A percentile compares a stretch with the other conserved stretches of the same genome.
Evolutionary conservation across 441 rosid species (phyloP).

Genomic region (Adansonia grandidieri): DNA sequence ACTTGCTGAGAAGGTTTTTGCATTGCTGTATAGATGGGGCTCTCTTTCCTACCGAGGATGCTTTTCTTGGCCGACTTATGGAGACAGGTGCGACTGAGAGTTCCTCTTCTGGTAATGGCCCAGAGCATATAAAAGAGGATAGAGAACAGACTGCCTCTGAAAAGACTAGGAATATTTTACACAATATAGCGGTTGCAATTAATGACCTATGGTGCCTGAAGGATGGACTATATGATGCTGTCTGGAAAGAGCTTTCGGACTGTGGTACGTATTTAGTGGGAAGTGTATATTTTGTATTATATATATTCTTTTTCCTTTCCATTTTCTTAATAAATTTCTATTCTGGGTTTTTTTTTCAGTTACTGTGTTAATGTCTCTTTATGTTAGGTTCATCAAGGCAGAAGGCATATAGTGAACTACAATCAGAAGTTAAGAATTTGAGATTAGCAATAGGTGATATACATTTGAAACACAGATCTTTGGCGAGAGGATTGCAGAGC

Average conservation of each 20-base stretch:
- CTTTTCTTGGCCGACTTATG: slow-evolving; percentile 66
- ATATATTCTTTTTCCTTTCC: not conserved
- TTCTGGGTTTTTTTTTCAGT: not conserved
- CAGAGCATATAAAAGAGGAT: slow-evolving; percentile 46
- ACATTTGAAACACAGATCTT: slow-evolving; percentile 66
- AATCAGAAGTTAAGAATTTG: slow-evolving; percentile 60
- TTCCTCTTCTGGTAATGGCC: slow-evolving; percentile 55
- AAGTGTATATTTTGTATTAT: not conserved
- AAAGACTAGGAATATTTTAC: slow-evolving; percentile 50
- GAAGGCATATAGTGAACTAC: slow-evolving; percentile 52
- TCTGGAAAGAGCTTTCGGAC: slow-evolving; percentile 49
- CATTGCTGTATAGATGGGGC: slow-evolving; percentile 50
- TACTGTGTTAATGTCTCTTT: slow-evolving; percentile 32
- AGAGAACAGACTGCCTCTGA: slow-evolving; percentile 39
- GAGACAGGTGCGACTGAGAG: slow-evolving; percentile 86
- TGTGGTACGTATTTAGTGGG: slow-evolving; percentile 47
- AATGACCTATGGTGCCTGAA: slow-evolving; percentile 60
- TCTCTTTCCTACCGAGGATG: slow-evolving; percentile 50
- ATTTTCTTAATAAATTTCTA: not conserved
- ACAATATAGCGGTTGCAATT: slow-evolving; percentile 52
- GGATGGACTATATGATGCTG: slow-evolving; percentile 59
- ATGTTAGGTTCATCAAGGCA: slow-evolving; percentile 58
- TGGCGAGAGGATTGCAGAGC: slow-evolving; percentile 67
- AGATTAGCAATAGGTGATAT: slow-evolving; percentile 65
- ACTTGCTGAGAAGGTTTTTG: slow-evolving; percentile 38